A percentile compares a stretch with the other conserved stretches of the same genome.
phyloP scores from a whole-genome alignment of 2,329 filamentous ascomycete species.

The Thelonectria olida region DNA sequence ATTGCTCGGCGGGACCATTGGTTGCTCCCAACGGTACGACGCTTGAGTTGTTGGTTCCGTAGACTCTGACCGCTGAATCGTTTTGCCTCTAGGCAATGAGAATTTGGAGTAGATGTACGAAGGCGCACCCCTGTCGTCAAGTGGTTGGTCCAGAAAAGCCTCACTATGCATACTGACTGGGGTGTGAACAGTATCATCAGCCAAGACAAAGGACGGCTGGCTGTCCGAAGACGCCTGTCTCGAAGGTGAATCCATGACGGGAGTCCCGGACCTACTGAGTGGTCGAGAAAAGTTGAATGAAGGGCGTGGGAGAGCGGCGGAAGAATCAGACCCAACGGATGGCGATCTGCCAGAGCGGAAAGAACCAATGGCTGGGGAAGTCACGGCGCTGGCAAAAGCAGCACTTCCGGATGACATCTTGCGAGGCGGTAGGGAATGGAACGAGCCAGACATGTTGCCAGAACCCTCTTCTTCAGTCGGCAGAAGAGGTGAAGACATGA shows the following conservation, averaged over 20 bases:
- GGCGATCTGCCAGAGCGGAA: slow-evolving; percentile 74
- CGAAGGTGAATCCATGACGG: slow-evolving; percentile 64
- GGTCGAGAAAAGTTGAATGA: slow-evolving; percentile 96
- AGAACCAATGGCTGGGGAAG: slow-evolving; percentile 68
- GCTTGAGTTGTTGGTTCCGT: slow-evolving; percentile 61
- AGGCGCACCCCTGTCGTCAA: slow-evolving; percentile 64
- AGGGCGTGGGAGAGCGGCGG: slow-evolving; percentile 75
- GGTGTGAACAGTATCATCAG: slow-evolving; percentile 73
- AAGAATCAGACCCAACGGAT: slow-evolving; percentile 85
- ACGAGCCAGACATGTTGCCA: slow-evolving; percentile 60
- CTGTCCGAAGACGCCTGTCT: slow-evolving; percentile 74
- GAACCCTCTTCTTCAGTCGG: slow-evolving; percentile 76
- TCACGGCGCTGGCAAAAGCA: slow-evolving; percentile 52
- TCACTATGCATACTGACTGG: slow-evolving; percentile 79
- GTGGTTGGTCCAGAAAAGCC: slow-evolving; percentile 64
- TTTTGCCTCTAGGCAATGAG: slow-evolving; percentile 82
- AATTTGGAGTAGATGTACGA: slow-evolving; percentile 92
- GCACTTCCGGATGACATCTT: slow-evolving; percentile 80
- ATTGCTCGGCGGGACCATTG: slow-evolving; percentile 51
- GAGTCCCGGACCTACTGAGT: slow-evolving; percentile 76
- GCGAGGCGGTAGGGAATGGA: slow-evolving; percentile 73
- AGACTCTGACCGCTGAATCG: slow-evolving; percentile 73
- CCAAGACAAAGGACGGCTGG: slow-evolving; percentile 69
- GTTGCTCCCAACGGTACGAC: slow-evolving; percentile 73
- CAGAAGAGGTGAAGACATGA: slow-evolving; percentile 69